Base-by-base conservation (phyloP, 768 basidiomycete genomes). In the Amanita fuliginea region DNA sequence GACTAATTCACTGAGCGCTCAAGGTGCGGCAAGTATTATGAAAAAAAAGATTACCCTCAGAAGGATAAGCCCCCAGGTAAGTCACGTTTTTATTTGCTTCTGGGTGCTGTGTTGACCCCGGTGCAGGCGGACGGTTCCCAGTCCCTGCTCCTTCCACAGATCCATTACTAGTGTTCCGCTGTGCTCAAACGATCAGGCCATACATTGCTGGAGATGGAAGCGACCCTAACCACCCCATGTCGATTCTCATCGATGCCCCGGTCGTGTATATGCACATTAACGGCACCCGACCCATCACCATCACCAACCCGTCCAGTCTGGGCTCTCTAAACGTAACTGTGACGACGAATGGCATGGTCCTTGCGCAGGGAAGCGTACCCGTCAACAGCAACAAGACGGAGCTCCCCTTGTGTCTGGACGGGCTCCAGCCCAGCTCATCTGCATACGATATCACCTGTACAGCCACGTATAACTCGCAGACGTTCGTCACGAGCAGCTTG, bases 1-100 rank as follows among this genome's bases (percentile, higher is more conserved):
- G 9, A 1, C 22, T 6, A 4, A 34, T 16, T 36, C 11, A 10
- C 9, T 16, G 7, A 30, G 32, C 32, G 13, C 13, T 32, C 13
- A 14, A 51, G 77, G 78, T 80, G 78, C 54, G 72, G 71, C 24
- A 81, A 80, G 54, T 65, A 77, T 47, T 81, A 81, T 56, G 72
- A 68, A 68, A 57, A 69, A 3, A 28, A 28, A 9, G 7, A 28
- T 9, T 28, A 28, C 4, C 63, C 64, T 0, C 63, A 67, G 32
- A 67, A 67, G 13, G 47, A 72, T 24, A 63, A 67, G 6, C 61
- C 67, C 6, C 77, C 78, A 34, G 78, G 77, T 57, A 42, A 19
- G 58, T 58, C 21, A 19, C 55, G 42, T 7, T 16, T n/a, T 50
- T 30, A 37, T 45, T 14, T 2, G 14, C 21, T 18, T 21, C 14